A percentile compares a stretch with the other conserved stretches of the same genome.
Conservation (phyloP, 73 alveolate species). For the Paraurostyla sp. region DNA sequence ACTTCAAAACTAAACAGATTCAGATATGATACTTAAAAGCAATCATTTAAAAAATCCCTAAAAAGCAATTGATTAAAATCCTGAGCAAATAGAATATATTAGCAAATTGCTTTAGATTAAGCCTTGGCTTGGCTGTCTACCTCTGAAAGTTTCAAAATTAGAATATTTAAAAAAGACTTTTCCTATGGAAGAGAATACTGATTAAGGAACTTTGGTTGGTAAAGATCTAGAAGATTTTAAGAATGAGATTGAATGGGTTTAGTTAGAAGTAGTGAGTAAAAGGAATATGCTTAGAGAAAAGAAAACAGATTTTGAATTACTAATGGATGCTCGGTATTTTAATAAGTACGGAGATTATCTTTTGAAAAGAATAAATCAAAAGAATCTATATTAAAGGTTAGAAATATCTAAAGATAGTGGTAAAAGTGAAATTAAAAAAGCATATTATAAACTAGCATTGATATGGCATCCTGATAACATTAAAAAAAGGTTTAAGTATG, state of each 20-base stretch:
- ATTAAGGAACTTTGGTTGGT: not conserved
- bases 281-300: conserved; percentile 55
- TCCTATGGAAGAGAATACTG: conserved; percentile 27
- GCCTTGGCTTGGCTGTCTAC: conserved; percentile 64
- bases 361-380: not conserved
- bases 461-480: conserved; percentile 95
- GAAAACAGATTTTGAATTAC: conserved; percentile 60
- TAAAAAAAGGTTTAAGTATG: not conserved
- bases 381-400: conserved; percentile 24
- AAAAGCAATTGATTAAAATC: conserved; percentile 11
- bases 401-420: conserved; percentile 85
- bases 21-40: not conserved
- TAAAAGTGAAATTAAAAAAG: conserved; percentile 85
- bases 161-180: conserved; percentile 54
- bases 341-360: conserved; percentile 61
- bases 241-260: conserved; percentile 44
- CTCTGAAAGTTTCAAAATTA: conserved; percentile 54
- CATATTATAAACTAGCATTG: conserved; percentile 89
- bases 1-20: not conserved
- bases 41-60: not conserved
- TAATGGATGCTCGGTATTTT: conserved; percentile 61
- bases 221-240: conserved; percentile 22
- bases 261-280: conserved; percentile 26
- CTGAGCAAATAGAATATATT: conserved; percentile 47
- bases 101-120: not conserved